Evolutionary conservation across 2,329 filamentous ascomycete species (phyloP).

Genomic region (Cladophialophora exuberans): DNA sequence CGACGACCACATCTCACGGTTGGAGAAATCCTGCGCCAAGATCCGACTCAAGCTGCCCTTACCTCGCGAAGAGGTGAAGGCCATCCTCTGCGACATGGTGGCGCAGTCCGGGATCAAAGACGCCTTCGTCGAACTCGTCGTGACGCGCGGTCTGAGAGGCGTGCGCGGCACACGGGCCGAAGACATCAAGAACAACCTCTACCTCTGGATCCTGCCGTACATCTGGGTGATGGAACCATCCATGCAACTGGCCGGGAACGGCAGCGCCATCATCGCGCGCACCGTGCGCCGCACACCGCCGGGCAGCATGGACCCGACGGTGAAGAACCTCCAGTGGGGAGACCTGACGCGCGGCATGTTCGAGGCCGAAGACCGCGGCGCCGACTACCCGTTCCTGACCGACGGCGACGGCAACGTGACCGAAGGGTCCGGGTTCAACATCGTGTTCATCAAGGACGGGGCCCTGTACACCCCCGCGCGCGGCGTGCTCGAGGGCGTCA

Average conservation of each 20-base stretch:
- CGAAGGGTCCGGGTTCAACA: conserved; percentile 56
- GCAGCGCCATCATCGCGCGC: conserved; percentile 49
- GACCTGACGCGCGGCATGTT: conserved; percentile 51
- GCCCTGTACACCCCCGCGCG: conserved; percentile 52
- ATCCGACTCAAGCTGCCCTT: conserved; percentile 51
- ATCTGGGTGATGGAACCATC: conserved; percentile 56
- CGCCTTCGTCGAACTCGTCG: conserved; percentile 56
- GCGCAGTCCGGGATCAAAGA: conserved; percentile 52
- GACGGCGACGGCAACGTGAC: conserved; percentile 56
- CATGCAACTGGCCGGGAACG: conserved; percentile 44
- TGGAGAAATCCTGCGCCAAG: conserved; percentile 51
- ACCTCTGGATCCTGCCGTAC: conserved; percentile 55
- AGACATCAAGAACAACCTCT: conserved; percentile 47
- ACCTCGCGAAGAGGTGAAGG: conserved; percentile 44
- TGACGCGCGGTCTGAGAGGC: conserved; percentile 52
- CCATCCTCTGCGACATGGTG: conserved; percentile 50
- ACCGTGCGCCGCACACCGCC: conserved; percentile 52
- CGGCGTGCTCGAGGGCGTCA: conserved; percentile 54
- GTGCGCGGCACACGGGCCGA: conserved; percentile 43
- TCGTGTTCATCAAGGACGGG: conserved; percentile 51
- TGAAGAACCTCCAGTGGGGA: conserved; percentile 59
- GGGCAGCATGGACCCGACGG: conserved; percentile 54
- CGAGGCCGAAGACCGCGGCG: conserved; percentile 53
- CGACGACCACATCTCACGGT: conserved; percentile 52
- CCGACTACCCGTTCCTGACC: conserved; percentile 54